Conservation (phyloP, 805 yeast genomes). For the Candida ascalaphidarum region DNA sequence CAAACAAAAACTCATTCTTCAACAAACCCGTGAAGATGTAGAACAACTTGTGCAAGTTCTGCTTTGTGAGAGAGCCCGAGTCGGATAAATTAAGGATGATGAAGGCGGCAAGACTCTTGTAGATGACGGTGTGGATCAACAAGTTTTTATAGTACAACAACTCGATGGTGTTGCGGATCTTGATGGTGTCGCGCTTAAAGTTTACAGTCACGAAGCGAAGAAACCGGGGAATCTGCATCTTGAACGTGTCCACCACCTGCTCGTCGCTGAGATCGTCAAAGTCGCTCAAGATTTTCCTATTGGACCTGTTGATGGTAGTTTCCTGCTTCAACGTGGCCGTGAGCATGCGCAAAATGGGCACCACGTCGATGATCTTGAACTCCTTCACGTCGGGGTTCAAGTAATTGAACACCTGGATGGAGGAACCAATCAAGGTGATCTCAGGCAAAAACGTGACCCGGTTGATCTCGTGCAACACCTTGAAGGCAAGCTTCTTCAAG, state of each 20-base stretch:
- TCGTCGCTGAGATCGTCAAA: slow-evolving; percentile 2
- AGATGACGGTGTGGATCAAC: slow-evolving; percentile 44
- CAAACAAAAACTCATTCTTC: slow-evolving; percentile 35
- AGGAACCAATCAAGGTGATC: slow-evolving; percentile 42
- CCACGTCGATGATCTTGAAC: slow-evolving; percentile 5
- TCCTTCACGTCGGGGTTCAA: slow-evolving; percentile 3
- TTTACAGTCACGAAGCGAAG: slow-evolving; percentile 7
- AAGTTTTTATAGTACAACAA: slow-evolving; percentile 51
- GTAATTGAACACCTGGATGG: slow-evolving; percentile 10
- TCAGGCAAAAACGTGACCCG: slow-evolving; percentile 43
- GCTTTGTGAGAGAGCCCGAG: no score
- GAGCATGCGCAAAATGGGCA: slow-evolving; percentile 8
- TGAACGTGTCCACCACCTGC: slow-evolving; percentile 5
- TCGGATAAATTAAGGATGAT: slow-evolving; percentile 25
- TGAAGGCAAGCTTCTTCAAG: slow-evolving; percentile 46
- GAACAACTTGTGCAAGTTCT: slow-evolving; percentile 15
- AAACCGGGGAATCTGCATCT: slow-evolving; percentile 6
- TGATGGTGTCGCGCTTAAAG: slow-evolving; percentile 4
- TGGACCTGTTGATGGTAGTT: slow-evolving; percentile 3
- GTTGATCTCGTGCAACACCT: slow-evolving; percentile 45
- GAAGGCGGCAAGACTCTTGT: slow-evolving; percentile 40
- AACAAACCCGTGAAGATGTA: slow-evolving; percentile 30
- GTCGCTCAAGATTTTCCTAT: slow-evolving; percentile 3
- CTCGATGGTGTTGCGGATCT: slow-evolving; percentile 43
- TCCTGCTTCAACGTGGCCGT: slow-evolving; percentile 4